Evolutionary conservation across 192 early-diverging fungal species (phyloP).

Genomic region (Rhizophagus sp.): DNA sequence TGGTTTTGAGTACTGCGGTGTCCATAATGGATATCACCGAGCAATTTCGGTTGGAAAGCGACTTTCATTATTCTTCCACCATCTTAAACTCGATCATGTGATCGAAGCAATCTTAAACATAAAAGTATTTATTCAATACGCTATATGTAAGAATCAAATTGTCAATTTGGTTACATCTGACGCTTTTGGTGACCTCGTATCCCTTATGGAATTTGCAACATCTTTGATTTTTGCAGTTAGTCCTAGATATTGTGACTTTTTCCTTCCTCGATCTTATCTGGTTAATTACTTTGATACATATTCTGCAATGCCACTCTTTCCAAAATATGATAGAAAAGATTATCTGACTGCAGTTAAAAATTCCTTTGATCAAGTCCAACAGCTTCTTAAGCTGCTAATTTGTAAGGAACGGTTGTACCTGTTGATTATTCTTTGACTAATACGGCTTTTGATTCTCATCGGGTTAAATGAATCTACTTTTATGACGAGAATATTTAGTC

Average conservation of each 20-base stretch:
- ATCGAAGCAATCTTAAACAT: background rate
- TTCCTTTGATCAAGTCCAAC: background rate
- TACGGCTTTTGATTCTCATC: slow-evolving; percentile 19
- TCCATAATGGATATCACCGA: background rate
- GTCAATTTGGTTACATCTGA: background rate
- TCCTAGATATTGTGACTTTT: background rate
- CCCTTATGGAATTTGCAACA: slow-evolving; percentile 17
- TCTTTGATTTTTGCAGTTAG: slow-evolving; percentile 5
- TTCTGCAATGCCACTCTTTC: background rate
- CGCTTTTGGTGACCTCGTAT: background rate
- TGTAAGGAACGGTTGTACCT: too few relatives aligned
- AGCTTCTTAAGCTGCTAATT: background rate
- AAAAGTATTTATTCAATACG: background rate
- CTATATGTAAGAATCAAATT: background rate
- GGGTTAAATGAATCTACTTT: slow-evolving; percentile 16
- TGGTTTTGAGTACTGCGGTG: background rate
- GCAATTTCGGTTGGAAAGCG: background rate
- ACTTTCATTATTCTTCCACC: background rate
- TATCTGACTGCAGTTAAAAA: background rate
- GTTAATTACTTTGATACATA: slow-evolving; percentile 1
- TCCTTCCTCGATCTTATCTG: slow-evolving; percentile 16
- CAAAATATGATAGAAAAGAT: background rate
- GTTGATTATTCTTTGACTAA: slow-evolving; percentile 5
- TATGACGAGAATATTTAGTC: background rate
- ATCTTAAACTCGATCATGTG: background rate